Evolutionary conservation across 441 rosid species (phyloP).

Genomic region (Breynia disticha): DNA sequence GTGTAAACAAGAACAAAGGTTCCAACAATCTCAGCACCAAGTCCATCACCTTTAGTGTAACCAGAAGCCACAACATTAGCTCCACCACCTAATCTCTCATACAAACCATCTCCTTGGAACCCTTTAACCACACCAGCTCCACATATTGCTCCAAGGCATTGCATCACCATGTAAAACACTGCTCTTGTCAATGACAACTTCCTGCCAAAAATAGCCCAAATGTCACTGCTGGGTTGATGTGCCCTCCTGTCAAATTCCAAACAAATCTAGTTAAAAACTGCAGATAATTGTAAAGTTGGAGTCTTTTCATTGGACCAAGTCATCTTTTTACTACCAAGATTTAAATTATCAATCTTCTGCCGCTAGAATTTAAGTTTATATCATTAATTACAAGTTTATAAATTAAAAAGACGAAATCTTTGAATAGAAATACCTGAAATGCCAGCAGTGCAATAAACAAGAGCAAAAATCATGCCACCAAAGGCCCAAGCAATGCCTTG

Average conservation of each 20-base stretch:
- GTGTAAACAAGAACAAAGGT: constrained; percentile 90
- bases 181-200: constrained; percentile 77
- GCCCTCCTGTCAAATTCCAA: constrained; percentile 54
- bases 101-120: constrained; percentile 30
- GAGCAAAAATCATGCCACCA: constrained; percentile 96
- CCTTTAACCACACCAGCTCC: constrained; percentile 94
- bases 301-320: too few species aligned
- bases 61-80: constrained; percentile 54
- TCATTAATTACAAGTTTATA: too few species aligned
- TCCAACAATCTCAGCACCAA: constrained; percentile 85
- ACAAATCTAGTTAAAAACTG: constrained; percentile 13
- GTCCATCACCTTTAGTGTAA: constrained; percentile 77
- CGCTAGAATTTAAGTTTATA: too few species aligned
- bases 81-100: constrained; percentile 38
- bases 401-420: not conserved
- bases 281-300: not conserved
- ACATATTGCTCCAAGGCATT: constrained; percentile 80
- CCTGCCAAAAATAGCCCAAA: constrained; percentile 74
- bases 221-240: constrained; percentile 84
- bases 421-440: constrained; percentile 48
- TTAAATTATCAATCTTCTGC: too few species aligned
- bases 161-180: constrained; percentile 71
- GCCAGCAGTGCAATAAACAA: constrained; percentile 91
- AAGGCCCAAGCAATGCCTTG: constrained; percentile 99
- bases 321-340: too few species aligned